A percentile compares a stretch with the other conserved stretches of the same genome.
phyloP scores from a whole-genome alignment of 805 yeast genomes.

The Yamadazyma tumulicola region DNA sequence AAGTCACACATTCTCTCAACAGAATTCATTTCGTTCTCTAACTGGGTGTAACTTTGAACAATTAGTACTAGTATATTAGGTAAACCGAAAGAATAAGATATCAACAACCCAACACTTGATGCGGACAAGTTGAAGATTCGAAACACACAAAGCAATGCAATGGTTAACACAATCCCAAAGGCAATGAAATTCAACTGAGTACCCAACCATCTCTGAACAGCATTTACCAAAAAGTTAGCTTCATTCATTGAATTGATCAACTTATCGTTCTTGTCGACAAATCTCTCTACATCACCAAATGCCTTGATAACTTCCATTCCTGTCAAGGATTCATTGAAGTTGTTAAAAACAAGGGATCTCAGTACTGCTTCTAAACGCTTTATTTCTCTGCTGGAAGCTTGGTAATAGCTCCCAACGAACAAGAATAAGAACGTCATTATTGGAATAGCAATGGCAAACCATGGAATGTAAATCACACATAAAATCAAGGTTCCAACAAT shows the following conservation, averaged over 20 bases:
- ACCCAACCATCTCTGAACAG: conserved; percentile 37
- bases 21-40: conserved; percentile 40
- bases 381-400: conserved; percentile 37
- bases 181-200: conserved; percentile 32
- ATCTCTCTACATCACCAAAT: conserved; percentile 21
- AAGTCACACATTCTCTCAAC: conserved; percentile 36
- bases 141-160: conserved; percentile 31
- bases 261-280: conserved; percentile 22
- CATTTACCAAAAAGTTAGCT: conserved; percentile 32
- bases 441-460: conserved; percentile 39
- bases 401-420: conserved; percentile 30
- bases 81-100: conserved; percentile 31
- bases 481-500: conserved; percentile 54
- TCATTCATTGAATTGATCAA: conserved; percentile 33
- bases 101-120: conserved; percentile 34
- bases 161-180: conserved; percentile 23
- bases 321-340: conserved; percentile 34
- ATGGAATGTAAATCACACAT: conserved; percentile 35
- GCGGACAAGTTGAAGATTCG: conserved; percentile 31
- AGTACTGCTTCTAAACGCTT: conserved; percentile 38
- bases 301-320: conserved; percentile 38
- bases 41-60: conserved; percentile 31
- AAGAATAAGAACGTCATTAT: conserved; percentile 23
- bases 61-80: conserved; percentile 34
- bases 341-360: conserved; percentile 36